A percentile compares a stretch with the other conserved stretches of the same genome.
Conservation (phyloP, 495 filamentous ascomycete genomes). For the Talaromyces stipitatus region DNA sequence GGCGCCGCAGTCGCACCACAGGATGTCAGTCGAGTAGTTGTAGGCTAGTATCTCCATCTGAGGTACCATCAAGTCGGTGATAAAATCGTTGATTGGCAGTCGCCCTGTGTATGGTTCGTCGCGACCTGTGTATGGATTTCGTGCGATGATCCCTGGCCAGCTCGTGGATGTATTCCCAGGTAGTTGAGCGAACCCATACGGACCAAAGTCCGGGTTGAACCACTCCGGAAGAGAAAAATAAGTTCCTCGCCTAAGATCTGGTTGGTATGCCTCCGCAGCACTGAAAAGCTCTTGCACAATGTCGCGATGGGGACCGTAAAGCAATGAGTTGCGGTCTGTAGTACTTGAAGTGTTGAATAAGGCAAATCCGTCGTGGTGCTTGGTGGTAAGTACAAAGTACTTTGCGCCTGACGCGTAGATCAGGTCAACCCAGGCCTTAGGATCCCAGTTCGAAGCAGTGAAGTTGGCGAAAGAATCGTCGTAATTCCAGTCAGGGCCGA, state of each 20-base stretch:
- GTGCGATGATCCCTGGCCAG: constrained; percentile 20
- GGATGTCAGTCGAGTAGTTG: constrained; percentile 42
- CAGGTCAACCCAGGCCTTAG: constrained; percentile 50
- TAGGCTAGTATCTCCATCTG: constrained; percentile 42
- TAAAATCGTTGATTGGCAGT: constrained; percentile 36
- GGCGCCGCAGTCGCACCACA: constrained; percentile 51
- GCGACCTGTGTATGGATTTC: constrained; percentile 41
- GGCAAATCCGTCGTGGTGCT: constrained; percentile 47
- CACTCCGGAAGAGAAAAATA: constrained; percentile 52
- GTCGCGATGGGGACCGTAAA: background rate
- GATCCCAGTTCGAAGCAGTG: constrained; percentile 38
- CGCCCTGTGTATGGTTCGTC: constrained; percentile 42
- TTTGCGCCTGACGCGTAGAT: constrained; percentile 45
- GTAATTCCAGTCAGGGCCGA: constrained; percentile 42
- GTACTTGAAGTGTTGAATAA: constrained; percentile 38
- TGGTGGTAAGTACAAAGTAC: constrained; percentile 48
- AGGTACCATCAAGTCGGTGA: constrained; percentile 40
- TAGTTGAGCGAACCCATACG: constrained; percentile 34
- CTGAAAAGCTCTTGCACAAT: constrained; percentile 41
- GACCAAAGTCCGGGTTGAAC: constrained; percentile 45
- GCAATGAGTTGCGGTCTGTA: constrained; percentile 17
- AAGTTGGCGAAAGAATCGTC: constrained; percentile 51
- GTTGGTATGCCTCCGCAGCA: constrained; percentile 41
- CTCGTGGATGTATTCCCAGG: constrained; percentile 24
- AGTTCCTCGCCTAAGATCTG: constrained; percentile 37